These are phyloP conservation scores for Pogostemon cablin DNA, from an alignment of 257 asterid genomes.

Conservation along the genomic window DNA sequence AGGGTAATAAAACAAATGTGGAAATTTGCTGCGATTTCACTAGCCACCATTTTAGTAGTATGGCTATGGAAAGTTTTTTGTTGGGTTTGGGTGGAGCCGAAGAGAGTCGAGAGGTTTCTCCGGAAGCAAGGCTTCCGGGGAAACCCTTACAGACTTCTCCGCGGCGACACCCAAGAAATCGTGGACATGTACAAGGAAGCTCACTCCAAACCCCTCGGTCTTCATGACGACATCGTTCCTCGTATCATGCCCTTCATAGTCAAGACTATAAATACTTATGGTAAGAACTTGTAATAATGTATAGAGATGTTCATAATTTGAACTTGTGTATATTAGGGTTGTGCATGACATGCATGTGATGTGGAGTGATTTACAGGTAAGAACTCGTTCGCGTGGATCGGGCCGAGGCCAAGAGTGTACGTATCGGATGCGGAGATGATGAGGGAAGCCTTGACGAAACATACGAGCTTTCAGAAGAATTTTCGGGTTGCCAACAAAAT, in stretches of 20 bases:
- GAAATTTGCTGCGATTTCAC: constrained; percentile 21
- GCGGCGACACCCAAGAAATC: constrained; percentile 35
- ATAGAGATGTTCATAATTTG: neutral
- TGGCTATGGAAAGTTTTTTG: constrained; percentile 37
- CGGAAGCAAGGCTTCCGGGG: constrained; percentile 41
- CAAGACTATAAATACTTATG: constrained; percentile 40
- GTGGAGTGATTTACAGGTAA: constrained; percentile 23
- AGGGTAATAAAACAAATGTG: constrained; percentile 9
- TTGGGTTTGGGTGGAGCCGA: constrained; percentile 37
- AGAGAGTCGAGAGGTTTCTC: constrained; percentile 27
- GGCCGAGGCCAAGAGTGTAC: constrained; percentile 41
- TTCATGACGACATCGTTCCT: constrained; percentile 34
- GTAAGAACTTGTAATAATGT: neutral
- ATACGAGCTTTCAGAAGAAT: constrained; percentile 33
- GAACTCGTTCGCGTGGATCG: constrained; percentile 46
- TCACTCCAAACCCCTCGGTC: constrained; percentile 39
- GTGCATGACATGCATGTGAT: neutral
- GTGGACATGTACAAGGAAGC: constrained; percentile 27
- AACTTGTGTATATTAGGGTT: too few species aligned
- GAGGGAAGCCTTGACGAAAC: constrained; percentile 38
- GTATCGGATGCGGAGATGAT: constrained; percentile 36
- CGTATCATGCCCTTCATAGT: constrained; percentile 44
- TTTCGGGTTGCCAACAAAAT: constrained; percentile 36
- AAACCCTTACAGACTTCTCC: constrained; percentile 32
- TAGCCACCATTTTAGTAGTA: constrained; percentile 25